phyloP scores from a whole-genome alignment of 1,284 basidiomycete genomes.

The Heterobasidion irregulare region DNA sequence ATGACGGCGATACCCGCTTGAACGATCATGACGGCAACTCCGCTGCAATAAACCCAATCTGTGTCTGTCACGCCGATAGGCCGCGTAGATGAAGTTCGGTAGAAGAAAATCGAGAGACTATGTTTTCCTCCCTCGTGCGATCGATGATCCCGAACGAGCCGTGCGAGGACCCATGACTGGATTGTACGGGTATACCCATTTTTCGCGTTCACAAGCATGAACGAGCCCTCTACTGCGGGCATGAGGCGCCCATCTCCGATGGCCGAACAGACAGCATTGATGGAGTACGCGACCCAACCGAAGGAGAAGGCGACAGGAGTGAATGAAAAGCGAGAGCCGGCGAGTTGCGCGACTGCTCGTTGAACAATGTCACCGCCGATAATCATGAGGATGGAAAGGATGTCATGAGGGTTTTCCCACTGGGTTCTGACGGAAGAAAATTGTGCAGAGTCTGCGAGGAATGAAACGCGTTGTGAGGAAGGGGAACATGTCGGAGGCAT shows the following conservation, averaged over 20 bases:
- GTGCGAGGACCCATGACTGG: constrained; percentile 22
- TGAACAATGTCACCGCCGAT: constrained; percentile 28
- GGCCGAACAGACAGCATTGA: constrained; percentile 18
- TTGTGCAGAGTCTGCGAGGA: not conserved
- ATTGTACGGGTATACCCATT: constrained; percentile 19
- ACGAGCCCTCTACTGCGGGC: constrained; percentile 19
- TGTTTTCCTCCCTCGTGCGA: constrained; percentile 1
- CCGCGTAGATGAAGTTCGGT: constrained; percentile 8
- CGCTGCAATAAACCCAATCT: constrained; percentile 22
- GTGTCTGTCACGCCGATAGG: constrained; percentile 14
- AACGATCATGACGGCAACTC: not conserved
- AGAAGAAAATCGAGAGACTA: constrained; percentile 15
- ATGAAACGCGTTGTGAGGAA: not conserved
- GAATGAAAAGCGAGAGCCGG: constrained; percentile 15
- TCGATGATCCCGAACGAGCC: constrained; percentile 20
- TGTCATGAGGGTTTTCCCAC: constrained; percentile 22
- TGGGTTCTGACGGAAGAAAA: constrained; percentile 13
- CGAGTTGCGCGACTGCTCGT: constrained; percentile 23
- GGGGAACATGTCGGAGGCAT: not conserved
- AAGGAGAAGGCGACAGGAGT: constrained; percentile 28
- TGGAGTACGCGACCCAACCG: constrained; percentile 28
- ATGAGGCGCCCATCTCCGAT: constrained; percentile 22
- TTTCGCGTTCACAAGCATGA: constrained; percentile 19
- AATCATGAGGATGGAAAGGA: constrained; percentile 22
- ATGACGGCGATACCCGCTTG: constrained; percentile 17